These are phyloP conservation scores for Candida tallmaniae DNA, from an alignment of 805 yeast species.

Conservation along the genomic window DNA sequence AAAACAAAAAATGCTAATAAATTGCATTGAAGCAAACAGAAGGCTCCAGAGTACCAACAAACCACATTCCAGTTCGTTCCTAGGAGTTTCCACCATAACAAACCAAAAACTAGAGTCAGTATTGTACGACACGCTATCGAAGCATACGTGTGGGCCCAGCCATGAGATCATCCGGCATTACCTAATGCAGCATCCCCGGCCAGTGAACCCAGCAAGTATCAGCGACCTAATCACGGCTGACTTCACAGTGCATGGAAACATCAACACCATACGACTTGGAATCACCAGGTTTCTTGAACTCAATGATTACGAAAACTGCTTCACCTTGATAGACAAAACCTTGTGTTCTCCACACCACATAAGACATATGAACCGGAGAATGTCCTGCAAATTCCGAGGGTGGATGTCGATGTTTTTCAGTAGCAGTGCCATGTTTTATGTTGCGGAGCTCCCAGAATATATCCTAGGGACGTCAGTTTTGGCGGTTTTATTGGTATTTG, in stretches of 20 bases:
- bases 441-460: background rate
- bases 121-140: conserved; percentile 1
- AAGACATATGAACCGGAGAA: background rate
- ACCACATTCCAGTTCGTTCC: background rate
- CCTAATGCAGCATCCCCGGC: conserved; percentile 5
- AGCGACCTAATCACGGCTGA: no score
- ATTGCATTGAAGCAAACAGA: conserved; percentile 21
- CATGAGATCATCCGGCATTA: conserved; percentile 2
- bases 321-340: conserved; percentile 24
- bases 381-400: background rate
- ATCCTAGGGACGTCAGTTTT: background rate
- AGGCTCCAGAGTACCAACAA: conserved; percentile 13
- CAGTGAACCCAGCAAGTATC: conserved; percentile 2
- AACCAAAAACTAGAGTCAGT: conserved; percentile 1
- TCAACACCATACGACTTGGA: conserved; percentile 11
- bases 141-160: background rate
- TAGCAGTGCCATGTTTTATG: background rate
- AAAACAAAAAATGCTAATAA: conserved; percentile 9
- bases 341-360: conserved; percentile 5
- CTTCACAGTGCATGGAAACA: no score
- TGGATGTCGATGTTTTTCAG: background rate
- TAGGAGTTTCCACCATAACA: conserved; percentile 1
- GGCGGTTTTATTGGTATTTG: background rate
- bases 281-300: conserved; percentile 17
- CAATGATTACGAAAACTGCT: conserved; percentile 25